Evolutionary conservation across 768 basidiomycete genomes (phyloP).

Genomic region (Dioszegia aurantiaca): DNA sequence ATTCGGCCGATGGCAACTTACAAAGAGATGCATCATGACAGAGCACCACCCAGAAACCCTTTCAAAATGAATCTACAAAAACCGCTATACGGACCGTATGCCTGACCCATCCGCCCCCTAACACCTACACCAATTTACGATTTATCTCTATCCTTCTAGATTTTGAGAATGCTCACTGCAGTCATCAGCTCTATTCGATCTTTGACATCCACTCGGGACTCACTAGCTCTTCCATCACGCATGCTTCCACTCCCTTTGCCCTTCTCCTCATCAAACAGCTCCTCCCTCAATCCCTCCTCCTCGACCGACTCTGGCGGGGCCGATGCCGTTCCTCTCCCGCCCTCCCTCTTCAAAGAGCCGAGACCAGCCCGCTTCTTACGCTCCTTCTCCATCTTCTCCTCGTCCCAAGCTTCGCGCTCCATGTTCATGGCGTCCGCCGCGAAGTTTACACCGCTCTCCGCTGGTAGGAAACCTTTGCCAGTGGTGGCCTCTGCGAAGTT

Average conservation of each 20-base stretch:
- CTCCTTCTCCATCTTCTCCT: conserved; percentile 43
- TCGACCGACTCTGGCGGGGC: not conserved
- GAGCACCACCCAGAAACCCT: too few species aligned
- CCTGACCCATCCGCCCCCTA: too few species aligned
- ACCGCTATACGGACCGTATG: too few species aligned
- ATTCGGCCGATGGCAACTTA: not conserved
- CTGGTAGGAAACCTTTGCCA: conserved; percentile 47
- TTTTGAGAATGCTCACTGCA: conserved; percentile 30
- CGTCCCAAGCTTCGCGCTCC: conserved; percentile 39
- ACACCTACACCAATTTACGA: conserved; percentile 5
- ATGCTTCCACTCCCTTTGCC: conserved; percentile 65
- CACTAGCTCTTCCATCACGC: conserved; percentile 28
- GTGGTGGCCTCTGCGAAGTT: conserved; percentile 53
- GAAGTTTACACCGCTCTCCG: conserved; percentile 38
- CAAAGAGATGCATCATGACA: conserved; percentile 12
- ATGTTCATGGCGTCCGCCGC: conserved; percentile 41
- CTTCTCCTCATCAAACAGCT: conserved; percentile 51
- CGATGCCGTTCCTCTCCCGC: conserved; percentile 30
- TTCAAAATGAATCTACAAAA: too few species aligned
- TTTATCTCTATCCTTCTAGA: conserved; percentile 8
- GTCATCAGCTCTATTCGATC: not conserved
- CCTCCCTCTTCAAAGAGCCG: conserved; percentile 13
- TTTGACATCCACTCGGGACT: not conserved
- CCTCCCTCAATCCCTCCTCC: conserved; percentile 6
- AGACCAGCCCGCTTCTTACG: conserved; percentile 17